Evolutionary conservation across 441 rosid genomes (phyloP).

Genomic region (Syzygium malaccense): DNA sequence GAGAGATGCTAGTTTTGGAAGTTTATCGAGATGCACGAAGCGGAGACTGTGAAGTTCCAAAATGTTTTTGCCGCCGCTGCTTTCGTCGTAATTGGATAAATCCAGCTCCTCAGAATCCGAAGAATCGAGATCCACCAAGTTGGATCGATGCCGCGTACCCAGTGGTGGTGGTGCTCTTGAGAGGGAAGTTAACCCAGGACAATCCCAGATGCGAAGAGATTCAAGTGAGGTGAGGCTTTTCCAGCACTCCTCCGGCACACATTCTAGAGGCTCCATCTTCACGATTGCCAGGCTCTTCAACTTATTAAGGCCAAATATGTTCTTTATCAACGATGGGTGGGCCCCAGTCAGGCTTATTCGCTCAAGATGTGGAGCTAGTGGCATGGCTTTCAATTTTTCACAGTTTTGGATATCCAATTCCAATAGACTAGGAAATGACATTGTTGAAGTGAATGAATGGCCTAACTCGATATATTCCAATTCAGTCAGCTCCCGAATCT

Average conservation of each 20-base stretch:
- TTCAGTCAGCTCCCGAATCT: fast-evolving
- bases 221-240: background rate
- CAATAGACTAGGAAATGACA: too few relatives aligned
- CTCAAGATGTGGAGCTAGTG: background rate
- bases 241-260: background rate
- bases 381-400: too few relatives aligned
- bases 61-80: too few relatives aligned
- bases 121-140: background rate
- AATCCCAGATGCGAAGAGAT: fast-evolving
- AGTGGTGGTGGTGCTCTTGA: background rate
- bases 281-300: fast-evolving
- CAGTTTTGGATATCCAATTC: fast-evolving
- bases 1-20: too few relatives aligned
- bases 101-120: too few relatives aligned
- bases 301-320: background rate
- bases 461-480: too few relatives aligned
- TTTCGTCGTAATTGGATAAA: too few relatives aligned
- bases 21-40: fast-evolving
- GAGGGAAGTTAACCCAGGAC: background rate
- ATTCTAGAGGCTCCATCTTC: fast-evolving
- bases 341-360: fast-evolving
- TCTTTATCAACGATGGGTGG: background rate
- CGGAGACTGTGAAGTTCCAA: too few relatives aligned
- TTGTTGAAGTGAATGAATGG: too few relatives aligned
- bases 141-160: background rate